A percentile compares a stretch with the other conserved stretches of the same genome.
These are phyloP conservation scores for Wickerhamomyces tratensis DNA, from an alignment of 805 yeast genomes.

Conservation along the genomic window DNA sequence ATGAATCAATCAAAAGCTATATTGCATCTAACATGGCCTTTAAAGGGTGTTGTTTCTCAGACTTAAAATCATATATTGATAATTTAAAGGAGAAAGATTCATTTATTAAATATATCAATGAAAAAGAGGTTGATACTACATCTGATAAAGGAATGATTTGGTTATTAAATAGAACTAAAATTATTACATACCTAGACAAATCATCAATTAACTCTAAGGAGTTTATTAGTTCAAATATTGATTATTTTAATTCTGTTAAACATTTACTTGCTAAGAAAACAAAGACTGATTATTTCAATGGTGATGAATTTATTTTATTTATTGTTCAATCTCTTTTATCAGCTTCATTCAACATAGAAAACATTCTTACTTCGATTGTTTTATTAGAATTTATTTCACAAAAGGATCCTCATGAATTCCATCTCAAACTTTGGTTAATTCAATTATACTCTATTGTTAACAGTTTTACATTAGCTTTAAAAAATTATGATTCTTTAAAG, in stretches of 20 bases:
- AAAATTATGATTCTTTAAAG: slow-evolving; percentile 43
- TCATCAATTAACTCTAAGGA: slow-evolving; percentile 11
- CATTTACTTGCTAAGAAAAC: slow-evolving; percentile 28
- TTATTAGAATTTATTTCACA: slow-evolving; percentile 47
- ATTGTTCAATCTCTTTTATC: slow-evolving; percentile 32
- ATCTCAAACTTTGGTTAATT: slow-evolving; percentile 61
- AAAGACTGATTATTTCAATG: slow-evolving; percentile 62
- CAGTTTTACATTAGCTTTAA: slow-evolving; percentile 35
- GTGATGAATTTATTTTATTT: slow-evolving; percentile 55
- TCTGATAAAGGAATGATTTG: slow-evolving; percentile 13
- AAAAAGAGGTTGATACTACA: slow-evolving; percentile 5
- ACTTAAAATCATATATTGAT: slow-evolving; percentile 31
- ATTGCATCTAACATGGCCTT: slow-evolving; percentile 6
- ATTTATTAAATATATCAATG: slow-evolving; percentile 14
- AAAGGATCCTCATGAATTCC: slow-evolving; percentile 64
- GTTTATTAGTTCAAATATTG: slow-evolving; percentile 24
- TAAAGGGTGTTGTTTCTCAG: slow-evolving; percentile 50
- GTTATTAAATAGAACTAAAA: slow-evolving; percentile 38
- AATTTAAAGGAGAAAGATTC: slow-evolving; percentile 3
- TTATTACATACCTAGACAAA: slow-evolving; percentile 26
- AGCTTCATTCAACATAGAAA: slow-evolving; percentile 12
- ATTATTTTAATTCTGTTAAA: slow-evolving; percentile 29
- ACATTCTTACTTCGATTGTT: slow-evolving; percentile 32
- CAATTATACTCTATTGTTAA: slow-evolving; percentile 53
- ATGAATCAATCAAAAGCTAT: slow-evolving; percentile 14